phyloP scores from a whole-genome alignment of 768 basidiomycete species.

The Dentipellis fragilis region DNA sequence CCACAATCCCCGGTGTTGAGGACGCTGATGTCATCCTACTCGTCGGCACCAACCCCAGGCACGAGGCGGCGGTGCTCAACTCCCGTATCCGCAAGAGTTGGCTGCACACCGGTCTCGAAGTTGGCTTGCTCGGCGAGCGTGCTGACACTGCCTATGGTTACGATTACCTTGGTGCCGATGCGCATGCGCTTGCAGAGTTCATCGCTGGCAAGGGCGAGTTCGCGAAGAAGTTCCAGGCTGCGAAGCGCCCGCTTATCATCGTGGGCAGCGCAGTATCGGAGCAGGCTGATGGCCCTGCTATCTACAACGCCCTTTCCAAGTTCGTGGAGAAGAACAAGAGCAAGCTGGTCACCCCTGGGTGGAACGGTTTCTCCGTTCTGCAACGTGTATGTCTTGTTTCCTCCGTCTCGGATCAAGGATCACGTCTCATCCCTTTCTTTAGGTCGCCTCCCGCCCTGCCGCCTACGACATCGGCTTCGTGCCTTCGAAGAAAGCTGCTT shows the following conservation, averaged over 20 bases:
- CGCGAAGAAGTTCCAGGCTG: constrained; percentile 76
- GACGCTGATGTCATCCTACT: constrained; percentile 87
- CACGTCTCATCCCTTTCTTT: constrained; percentile 1
- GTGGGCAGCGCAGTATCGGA: constrained; percentile 83
- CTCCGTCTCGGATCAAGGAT: background rate
- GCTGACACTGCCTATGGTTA: constrained; percentile 91
- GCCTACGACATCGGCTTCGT: constrained; percentile 94
- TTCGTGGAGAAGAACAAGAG: constrained; percentile 73
- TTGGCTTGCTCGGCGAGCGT: constrained; percentile 84
- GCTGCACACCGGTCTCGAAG: constrained; percentile 77
- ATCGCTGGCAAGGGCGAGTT: constrained; percentile 71
- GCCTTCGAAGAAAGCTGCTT: constrained; percentile 68
- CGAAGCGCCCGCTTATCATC: constrained; percentile 87
- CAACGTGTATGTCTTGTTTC: constrained; percentile 62
- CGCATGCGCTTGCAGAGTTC: constrained; percentile 69
- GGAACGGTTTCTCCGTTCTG: constrained; percentile 91
- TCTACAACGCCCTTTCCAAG: constrained; percentile 67
- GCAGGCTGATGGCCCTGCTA: constrained; percentile 72
- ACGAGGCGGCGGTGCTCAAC: constrained; percentile 95
- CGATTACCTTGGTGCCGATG: constrained; percentile 75
- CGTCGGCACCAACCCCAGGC: constrained; percentile 92
- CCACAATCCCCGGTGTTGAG: constrained; percentile 84
- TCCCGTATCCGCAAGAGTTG: constrained; percentile 94
- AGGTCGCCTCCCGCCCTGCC: constrained; percentile 88
- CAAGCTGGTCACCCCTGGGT: constrained; percentile 74